Conservation (phyloP, 2,329 filamentous ascomycete genomes). For the Xylaria multiplex region DNA sequence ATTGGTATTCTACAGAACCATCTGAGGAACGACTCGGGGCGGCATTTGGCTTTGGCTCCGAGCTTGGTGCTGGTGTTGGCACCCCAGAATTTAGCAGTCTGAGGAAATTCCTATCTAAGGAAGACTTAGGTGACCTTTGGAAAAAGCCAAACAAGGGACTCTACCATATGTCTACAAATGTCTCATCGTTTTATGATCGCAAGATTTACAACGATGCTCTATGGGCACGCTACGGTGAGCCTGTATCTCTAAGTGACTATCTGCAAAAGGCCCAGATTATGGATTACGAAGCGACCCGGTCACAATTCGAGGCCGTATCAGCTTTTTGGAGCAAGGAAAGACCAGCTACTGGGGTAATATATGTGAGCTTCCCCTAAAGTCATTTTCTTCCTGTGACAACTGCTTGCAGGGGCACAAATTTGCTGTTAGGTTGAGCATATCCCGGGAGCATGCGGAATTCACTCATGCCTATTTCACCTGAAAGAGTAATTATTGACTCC, state of each 20-base stretch:
- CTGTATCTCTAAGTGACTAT: slow-evolving; percentile 65
- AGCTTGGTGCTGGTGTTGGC: slow-evolving; percentile 70
- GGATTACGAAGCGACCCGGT: slow-evolving; percentile 71
- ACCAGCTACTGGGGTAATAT: slow-evolving; percentile 69
- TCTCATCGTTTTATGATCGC: slow-evolving; percentile 65
- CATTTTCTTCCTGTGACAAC: too few relatives aligned
- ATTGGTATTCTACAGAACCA: slow-evolving; percentile 59
- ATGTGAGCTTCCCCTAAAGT: slow-evolving; percentile 45
- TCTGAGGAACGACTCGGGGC: slow-evolving; percentile 58
- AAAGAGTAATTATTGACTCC: too few relatives aligned
- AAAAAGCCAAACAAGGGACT: slow-evolving; percentile 60
- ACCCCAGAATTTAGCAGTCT: slow-evolving; percentile 67
- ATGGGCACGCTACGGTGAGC: slow-evolving; percentile 62
- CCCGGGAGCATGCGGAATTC: too few relatives aligned
- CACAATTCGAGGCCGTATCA: slow-evolving; percentile 67
- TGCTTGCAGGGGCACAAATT: too few relatives aligned
- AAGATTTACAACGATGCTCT: slow-evolving; percentile 68
- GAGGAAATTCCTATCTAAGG: slow-evolving; percentile 60
- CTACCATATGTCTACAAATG: slow-evolving; percentile 69
- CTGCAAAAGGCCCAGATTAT: slow-evolving; percentile 68
- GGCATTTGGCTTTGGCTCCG: slow-evolving; percentile 71
- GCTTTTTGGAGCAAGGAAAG: slow-evolving; percentile 60
- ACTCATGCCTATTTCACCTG: too few relatives aligned
- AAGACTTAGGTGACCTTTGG: slow-evolving; percentile 67
- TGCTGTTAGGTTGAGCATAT: too few relatives aligned